Evolutionary conservation across 2,329 filamentous ascomycete genomes (phyloP).

Genomic region (Tolypocladium sp.): DNA sequence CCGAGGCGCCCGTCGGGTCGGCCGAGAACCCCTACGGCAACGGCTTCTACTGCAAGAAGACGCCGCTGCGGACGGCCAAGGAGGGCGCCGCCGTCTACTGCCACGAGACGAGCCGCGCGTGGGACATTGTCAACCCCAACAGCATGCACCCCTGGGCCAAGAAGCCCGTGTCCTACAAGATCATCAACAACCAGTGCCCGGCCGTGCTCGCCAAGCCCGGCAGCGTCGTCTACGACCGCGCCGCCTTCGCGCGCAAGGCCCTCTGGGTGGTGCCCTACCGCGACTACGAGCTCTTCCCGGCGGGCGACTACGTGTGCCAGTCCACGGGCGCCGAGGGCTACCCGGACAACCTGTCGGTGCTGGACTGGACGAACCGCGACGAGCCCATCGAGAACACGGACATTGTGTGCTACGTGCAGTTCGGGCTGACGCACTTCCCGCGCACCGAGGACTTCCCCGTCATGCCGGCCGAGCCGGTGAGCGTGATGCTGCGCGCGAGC

Average conservation of each 20-base stretch:
- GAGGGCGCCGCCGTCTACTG: constrained; percentile 14
- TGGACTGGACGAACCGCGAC: constrained; percentile 38
- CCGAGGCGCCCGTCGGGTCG: constrained; percentile 54
- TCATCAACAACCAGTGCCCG: constrained; percentile 36
- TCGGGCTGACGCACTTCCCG: constrained; percentile 50
- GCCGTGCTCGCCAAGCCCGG: constrained; percentile 31
- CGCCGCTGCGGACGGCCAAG: constrained; percentile 12
- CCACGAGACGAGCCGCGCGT: constrained; percentile 16
- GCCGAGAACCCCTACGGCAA: constrained; percentile 66
- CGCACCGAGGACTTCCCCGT: constrained; percentile 59
- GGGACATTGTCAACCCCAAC: constrained; percentile 32
- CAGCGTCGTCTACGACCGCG: constrained; percentile 27
- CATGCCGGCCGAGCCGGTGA: constrained; percentile 53
- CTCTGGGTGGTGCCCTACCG: constrained; percentile 33
- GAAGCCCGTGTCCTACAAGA: constrained; percentile 35
- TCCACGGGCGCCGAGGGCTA: constrained; percentile 27
- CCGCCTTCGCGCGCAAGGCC: constrained; percentile 30
- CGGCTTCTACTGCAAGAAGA: constrained; percentile 46
- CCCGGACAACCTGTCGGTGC: constrained; percentile 15
- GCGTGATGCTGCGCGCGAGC: constrained; percentile 37
- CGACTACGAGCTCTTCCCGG: constrained; percentile 32
- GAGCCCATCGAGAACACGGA: constrained; percentile 41
- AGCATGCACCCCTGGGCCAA: constrained; percentile 28
- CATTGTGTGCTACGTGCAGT: constrained; percentile 41
- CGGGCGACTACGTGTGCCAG: constrained; percentile 34